These are phyloP conservation scores for Xylaria sp. DNA, from an alignment of 2,329 filamentous ascomycete species.

Conservation along the genomic window DNA sequence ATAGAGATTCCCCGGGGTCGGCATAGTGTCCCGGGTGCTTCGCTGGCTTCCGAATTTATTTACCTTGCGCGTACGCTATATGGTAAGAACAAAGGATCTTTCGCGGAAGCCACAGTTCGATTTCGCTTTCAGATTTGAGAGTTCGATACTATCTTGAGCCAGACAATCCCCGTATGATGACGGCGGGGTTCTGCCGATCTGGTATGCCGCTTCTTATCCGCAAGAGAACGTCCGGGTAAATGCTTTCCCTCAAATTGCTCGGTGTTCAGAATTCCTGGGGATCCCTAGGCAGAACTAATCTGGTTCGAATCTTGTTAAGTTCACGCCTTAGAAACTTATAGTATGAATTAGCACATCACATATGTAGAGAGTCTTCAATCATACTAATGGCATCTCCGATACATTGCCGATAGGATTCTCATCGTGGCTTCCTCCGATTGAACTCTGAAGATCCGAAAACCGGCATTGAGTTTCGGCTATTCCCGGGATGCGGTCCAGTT, in stretches of 20 bases:
- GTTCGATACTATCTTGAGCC: background rate
- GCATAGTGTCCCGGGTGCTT: conserved; percentile 49
- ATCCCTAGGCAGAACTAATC: background rate
- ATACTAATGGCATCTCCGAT: background rate
- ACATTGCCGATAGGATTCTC: conserved; percentile 3
- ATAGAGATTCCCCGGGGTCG: conserved; percentile 76
- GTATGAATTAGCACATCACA: background rate
- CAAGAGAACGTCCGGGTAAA: conserved; percentile 12
- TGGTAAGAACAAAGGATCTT: background rate
- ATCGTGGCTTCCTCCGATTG: conserved; percentile 10
- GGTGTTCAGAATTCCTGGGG: background rate
- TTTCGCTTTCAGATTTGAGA: background rate
- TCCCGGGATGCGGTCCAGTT: conserved; percentile 6
- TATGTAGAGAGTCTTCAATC: no score
- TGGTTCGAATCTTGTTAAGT: background rate
- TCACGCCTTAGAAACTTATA: background rate
- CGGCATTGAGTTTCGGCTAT: conserved; percentile 31
- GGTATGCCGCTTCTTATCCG: conserved; percentile 6
- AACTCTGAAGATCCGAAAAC: conserved; percentile 8
- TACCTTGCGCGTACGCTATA: background rate
- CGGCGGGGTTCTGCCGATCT: conserved; percentile 25
- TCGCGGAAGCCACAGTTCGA: background rate
- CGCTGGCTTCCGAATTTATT: background rate
- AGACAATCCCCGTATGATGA: background rate
- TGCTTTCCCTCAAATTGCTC: conserved; percentile 25